Percentiles rank a stretch among this genome's conserved stretches.
Evolutionary conservation across 2,329 filamentous ascomycete genomes (phyloP).

Genomic region (Aureobasidium sp.): DNA sequence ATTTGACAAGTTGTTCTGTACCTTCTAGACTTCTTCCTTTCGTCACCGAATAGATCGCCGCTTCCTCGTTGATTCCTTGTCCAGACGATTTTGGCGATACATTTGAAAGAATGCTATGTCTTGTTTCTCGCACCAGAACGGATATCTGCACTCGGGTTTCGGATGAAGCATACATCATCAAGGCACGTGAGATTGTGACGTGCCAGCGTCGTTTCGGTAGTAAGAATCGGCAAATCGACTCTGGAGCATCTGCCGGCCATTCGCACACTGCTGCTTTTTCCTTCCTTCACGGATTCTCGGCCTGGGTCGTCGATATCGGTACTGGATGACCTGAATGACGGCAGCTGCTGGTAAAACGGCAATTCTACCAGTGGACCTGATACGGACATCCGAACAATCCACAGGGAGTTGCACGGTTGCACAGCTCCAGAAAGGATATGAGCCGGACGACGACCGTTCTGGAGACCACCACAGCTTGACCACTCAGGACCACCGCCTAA

Average conservation of each 20-base stretch:
- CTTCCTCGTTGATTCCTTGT: not conserved
- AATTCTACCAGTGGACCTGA: not conserved
- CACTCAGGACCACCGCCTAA: not conserved
- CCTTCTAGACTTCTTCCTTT: not conserved
- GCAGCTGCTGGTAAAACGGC: not conserved
- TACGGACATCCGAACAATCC: not conserved
- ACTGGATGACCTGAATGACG: not conserved
- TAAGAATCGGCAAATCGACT: constrained; percentile 5
- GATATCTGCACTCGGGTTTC: not conserved
- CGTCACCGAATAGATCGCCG: not conserved
- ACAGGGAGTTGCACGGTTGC: not conserved
- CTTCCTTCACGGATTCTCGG: constrained; percentile 3
- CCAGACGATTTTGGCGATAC: not conserved
- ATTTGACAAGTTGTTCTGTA: constrained; percentile 1
- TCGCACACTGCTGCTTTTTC: not conserved
- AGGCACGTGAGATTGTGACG: not conserved
- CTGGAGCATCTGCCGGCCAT: constrained; percentile 3
- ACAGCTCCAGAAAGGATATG: not conserved
- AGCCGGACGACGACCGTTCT: not conserved
- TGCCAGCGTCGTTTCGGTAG: constrained; percentile 4
- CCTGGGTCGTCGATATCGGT: constrained; percentile 2
- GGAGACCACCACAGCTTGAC: not conserved
- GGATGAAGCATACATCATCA: constrained; percentile 7
- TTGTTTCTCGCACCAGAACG: not conserved
- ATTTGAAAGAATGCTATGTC: not conserved